These are phyloP conservation scores for Trapa bicornis DNA, from an alignment of 345 rosid genomes.

Conservation along the genomic window DNA sequence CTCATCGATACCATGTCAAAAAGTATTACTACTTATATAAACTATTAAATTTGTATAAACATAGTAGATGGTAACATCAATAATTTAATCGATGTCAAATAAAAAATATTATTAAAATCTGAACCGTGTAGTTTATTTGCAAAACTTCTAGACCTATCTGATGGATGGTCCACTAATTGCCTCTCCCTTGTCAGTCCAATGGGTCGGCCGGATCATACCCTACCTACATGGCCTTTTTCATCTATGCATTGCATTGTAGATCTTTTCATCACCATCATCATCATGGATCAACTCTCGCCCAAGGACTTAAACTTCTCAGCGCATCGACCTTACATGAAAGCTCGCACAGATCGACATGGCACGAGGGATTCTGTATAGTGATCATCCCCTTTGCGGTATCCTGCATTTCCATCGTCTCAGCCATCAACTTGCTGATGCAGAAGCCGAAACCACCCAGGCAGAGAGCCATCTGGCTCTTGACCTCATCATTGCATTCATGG, in stretches of 20 bases:
- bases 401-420: conserved; percentile 36
- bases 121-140: not conserved
- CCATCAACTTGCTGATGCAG: conserved; percentile 40
- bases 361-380: conserved; percentile 32
- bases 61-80: no score
- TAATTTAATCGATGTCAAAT: no score
- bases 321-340: conserved; percentile 15
- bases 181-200: no score
- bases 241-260: not conserved
- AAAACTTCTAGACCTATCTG: not conserved
- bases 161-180: not conserved
- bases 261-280: not conserved
- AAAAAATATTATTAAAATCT: no score
- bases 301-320: not conserved
- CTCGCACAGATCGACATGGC: conserved; percentile 14
- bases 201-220: not conserved
- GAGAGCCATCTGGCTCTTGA: conserved; percentile 27
- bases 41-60: no score
- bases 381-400: conserved; percentile 31
- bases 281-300: not conserved
- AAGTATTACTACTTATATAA: no score
- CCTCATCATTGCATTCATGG: conserved; percentile 22
- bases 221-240: not conserved
- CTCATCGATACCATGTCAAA: no score
- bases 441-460: conserved; percentile 37